Percentiles rank a stretch among this genome's conserved stretches.
Evolutionary conservation across 202 grass and related monocot genomes (phyloP).

Genomic region (Alloteropsis angusta): DNA sequence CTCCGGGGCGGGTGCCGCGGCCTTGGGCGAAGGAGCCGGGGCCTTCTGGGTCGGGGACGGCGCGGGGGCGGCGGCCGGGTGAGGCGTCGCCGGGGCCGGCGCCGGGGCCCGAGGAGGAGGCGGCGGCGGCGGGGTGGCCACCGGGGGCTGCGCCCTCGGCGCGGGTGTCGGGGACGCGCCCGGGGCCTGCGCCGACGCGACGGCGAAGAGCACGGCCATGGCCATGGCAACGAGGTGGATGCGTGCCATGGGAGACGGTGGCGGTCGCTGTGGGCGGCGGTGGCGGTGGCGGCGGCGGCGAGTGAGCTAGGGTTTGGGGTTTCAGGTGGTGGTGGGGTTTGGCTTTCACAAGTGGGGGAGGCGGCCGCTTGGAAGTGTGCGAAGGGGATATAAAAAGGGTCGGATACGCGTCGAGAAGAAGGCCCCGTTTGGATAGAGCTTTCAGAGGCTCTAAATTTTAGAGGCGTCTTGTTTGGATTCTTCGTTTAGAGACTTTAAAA

Average conservation of each 20-base stretch:
- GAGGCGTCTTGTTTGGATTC: no score
- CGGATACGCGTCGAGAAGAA: neutral
- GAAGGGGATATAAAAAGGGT: constrained; percentile 36
- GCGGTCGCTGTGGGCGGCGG: neutral
- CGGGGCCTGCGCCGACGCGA: constrained; percentile 42
- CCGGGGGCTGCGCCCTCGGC: constrained; percentile 30
- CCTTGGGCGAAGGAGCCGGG: neutral
- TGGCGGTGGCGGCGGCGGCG: neutral
- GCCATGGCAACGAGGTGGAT: constrained; percentile 34
- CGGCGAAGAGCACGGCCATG: constrained; percentile 38
- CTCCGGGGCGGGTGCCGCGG: constrained; percentile 1
- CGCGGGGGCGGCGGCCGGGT: neutral
- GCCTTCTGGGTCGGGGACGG: constrained; percentile 6
- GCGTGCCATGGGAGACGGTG: constrained; percentile 34
- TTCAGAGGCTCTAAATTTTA: no score
- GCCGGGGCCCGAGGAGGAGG: neutral
- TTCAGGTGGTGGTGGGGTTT: neutral
- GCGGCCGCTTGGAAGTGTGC: neutral
- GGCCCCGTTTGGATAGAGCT: no score
- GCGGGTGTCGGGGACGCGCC: constrained; percentile 33
- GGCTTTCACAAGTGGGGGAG: constrained; percentile 11
- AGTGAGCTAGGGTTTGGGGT: constrained; percentile 33
- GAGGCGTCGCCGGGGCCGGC: constrained; percentile 6
- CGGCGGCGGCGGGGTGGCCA: constrained; percentile 33
- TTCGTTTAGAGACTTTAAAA: no score